Conservation (phyloP, 208 protist genomes). For the Trypanosoma cruzi region DNA sequence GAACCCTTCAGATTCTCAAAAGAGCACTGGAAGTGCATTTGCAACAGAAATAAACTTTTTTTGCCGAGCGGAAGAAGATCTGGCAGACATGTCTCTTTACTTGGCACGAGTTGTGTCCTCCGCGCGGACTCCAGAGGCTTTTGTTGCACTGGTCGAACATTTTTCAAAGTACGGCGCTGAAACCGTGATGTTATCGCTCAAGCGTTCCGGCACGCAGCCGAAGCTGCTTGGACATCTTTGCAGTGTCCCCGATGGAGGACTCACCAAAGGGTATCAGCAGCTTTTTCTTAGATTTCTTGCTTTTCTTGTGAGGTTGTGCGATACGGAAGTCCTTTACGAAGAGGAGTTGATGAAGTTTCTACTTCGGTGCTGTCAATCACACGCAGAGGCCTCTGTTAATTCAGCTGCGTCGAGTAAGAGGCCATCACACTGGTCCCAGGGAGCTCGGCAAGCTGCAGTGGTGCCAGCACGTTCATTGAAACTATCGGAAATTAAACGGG, state of each 20-base stretch:
- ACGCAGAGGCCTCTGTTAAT: background rate
- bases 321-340: conserved; percentile 22
- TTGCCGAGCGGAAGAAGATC: conserved; percentile 65
- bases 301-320: conserved; percentile 23
- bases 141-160: conserved; percentile 44
- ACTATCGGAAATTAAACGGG: background rate
- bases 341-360: conserved; percentile 16
- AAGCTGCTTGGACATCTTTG: conserved; percentile 43
- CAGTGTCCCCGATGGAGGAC: background rate
- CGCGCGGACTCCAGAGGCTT: conserved; percentile 28
- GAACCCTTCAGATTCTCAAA: conserved; percentile 13
- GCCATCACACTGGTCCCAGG: conserved; percentile 21
- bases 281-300: conserved; percentile 25
- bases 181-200: conserved; percentile 48
- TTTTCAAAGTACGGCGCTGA: conserved; percentile 29
- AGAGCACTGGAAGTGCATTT: conserved; percentile 25
- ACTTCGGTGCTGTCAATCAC: conserved; percentile 9
- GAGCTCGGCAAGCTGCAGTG: background rate
- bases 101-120: conserved; percentile 38
- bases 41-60: conserved; percentile 66
- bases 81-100: conserved; percentile 79
- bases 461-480: background rate
- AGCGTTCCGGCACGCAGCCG: conserved; percentile 41
- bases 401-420: background rate
- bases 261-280: conserved; percentile 7